Conservation (phyloP, 2,329 filamentous ascomycete genomes). For the Colletotrichum lentis region DNA sequence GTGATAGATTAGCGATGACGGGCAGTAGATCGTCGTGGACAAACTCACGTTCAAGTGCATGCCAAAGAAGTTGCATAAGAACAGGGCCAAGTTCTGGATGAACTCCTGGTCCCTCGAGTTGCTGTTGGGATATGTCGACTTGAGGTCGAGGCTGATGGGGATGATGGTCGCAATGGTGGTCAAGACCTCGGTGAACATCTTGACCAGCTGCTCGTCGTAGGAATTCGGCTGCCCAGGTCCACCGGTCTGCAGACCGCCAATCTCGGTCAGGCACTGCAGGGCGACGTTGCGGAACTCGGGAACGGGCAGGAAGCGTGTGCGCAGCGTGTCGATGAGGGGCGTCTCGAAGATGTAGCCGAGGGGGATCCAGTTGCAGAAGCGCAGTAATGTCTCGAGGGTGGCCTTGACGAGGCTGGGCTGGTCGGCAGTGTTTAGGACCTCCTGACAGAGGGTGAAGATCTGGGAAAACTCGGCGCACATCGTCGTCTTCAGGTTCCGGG, state of each 20-base stretch:
- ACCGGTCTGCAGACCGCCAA: constrained; percentile 89
- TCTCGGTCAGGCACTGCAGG: constrained; percentile 95
- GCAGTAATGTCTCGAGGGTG: constrained; percentile 93
- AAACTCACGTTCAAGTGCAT: constrained; percentile 80
- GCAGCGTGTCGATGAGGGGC: constrained; percentile 90
- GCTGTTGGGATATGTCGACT: constrained; percentile 88
- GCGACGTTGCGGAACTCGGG: constrained; percentile 97
- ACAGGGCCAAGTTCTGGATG: constrained; percentile 93
- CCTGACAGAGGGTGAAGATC: constrained; percentile 96
- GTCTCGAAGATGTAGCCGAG: constrained; percentile 99
- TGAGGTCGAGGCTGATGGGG: constrained; percentile 87
- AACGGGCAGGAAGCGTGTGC: constrained; percentile 89
- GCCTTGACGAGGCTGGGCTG: constrained; percentile 91
- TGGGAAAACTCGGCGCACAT: constrained; percentile 99
- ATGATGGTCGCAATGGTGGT: constrained; percentile 94
- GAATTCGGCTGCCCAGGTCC: constrained; percentile 70
- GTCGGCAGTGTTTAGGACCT: constrained; percentile 89
- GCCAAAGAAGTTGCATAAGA: constrained; percentile 96
- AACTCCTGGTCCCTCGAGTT: constrained; percentile 97
- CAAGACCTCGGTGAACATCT: constrained; percentile 98
- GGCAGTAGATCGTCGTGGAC: background rate
- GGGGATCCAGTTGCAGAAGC: constrained; percentile 99
- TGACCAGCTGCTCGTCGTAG: constrained; percentile 94
- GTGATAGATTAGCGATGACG: constrained; percentile 40
- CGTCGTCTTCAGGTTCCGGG: constrained; percentile 93